Conservation (phyloP, 2,329 filamentous ascomycete genomes). For the Ophioceras dolichostomum region DNA sequence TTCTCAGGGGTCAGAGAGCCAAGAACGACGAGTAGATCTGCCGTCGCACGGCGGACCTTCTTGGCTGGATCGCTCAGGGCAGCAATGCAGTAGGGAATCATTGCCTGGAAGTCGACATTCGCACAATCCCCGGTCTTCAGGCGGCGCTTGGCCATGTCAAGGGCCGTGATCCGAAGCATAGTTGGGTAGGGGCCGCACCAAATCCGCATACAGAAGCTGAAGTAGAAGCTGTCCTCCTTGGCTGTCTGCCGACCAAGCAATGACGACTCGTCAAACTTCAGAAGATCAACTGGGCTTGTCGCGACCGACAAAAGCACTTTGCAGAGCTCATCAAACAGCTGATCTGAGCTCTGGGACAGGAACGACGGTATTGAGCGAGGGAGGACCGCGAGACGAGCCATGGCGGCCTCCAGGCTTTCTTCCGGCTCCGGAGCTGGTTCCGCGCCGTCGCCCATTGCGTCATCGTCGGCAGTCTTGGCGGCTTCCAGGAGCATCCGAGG, state of each 20-base stretch:
- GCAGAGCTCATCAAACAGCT: constrained; percentile 45
- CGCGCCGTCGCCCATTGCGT: constrained; percentile 29
- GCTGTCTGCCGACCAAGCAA: constrained; percentile 42
- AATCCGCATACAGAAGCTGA: constrained; percentile 64
- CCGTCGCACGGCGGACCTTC: constrained; percentile 64
- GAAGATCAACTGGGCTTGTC: constrained; percentile 27
- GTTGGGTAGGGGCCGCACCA: constrained; percentile 63
- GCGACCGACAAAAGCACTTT: constrained; percentile 44
- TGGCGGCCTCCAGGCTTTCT: constrained; percentile 22
- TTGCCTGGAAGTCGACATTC: constrained; percentile 57
- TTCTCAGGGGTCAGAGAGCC: constrained; percentile 29
- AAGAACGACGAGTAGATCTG: constrained; percentile 50
- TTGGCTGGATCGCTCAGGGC: constrained; percentile 66
- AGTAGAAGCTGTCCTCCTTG: constrained; percentile 50
- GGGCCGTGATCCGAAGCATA: constrained; percentile 54
- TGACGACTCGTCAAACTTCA: constrained; percentile 40
- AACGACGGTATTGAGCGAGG: constrained; percentile 28
- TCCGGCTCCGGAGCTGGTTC: constrained; percentile 16
- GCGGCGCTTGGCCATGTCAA: constrained; percentile 49
- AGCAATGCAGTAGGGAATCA: constrained; percentile 71
- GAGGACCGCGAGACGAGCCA: constrained; percentile 23
- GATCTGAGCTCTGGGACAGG: constrained; percentile 34
- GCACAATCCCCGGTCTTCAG: constrained; percentile 37
- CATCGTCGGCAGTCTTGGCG: constrained; percentile 26
- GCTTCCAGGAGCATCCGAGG: constrained; percentile 37